Evolutionary conservation across 2,329 filamentous ascomycete species (phyloP).

Genomic region (Sporothrix dimorphospora): DNA sequence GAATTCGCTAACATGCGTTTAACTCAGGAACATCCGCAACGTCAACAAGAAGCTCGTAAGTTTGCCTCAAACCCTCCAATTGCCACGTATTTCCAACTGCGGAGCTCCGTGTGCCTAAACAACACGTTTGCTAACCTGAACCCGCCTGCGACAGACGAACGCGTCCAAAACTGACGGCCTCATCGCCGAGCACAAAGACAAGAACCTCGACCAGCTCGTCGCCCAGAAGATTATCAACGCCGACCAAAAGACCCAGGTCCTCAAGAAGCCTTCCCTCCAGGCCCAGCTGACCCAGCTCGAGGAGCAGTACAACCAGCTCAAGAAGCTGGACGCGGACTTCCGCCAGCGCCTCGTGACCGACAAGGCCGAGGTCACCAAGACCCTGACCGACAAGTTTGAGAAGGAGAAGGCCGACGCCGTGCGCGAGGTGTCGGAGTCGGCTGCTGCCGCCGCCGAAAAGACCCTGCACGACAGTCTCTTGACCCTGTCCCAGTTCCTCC

Average conservation of each 20-base stretch:
- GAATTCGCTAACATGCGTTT: constrained; percentile 1
- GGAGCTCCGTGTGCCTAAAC: neutral
- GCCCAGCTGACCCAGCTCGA: constrained; percentile 70
- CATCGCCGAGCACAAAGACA: constrained; percentile 68
- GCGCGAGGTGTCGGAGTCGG: constrained; percentile 59
- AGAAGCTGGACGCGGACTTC: constrained; percentile 75
- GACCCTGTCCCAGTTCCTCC: constrained; percentile 76
- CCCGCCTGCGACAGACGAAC: constrained; percentile 55
- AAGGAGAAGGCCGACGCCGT: constrained; percentile 59
- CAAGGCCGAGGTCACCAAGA: constrained; percentile 64
- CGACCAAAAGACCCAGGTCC: constrained; percentile 76
- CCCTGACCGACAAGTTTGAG: constrained; percentile 54
- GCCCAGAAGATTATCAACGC: constrained; percentile 72
- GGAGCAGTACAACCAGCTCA: constrained; percentile 73
- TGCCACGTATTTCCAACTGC: constrained; percentile 18
- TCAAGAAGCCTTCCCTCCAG: constrained; percentile 75
- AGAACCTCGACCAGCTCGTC: constrained; percentile 74
- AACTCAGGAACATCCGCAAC: constrained; percentile 79
- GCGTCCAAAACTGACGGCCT: constrained; percentile 73
- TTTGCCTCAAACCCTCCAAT: constrained; percentile 32
- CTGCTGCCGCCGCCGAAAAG: constrained; percentile 56
- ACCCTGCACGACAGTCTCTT: constrained; percentile 67
- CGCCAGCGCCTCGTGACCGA: constrained; percentile 61
- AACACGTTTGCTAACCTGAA: neutral
- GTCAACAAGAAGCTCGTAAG: constrained; percentile 92